Conservation (phyloP, 345 rosid species). For the Citrus maxima region DNA sequence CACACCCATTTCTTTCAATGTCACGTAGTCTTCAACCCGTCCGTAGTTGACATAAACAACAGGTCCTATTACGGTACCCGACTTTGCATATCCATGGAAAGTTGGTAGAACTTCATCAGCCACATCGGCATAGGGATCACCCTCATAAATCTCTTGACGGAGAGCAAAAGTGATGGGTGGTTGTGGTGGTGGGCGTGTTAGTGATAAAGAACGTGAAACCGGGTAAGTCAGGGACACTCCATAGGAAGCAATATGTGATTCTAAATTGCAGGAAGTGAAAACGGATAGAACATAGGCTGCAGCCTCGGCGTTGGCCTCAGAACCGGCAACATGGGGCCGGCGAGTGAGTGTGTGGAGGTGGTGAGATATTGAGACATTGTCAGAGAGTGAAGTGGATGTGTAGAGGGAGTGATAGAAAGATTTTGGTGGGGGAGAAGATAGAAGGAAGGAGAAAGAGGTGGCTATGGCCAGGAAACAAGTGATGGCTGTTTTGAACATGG, state of each 20-base stretch:
- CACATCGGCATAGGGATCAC: slow-evolving; percentile 61
- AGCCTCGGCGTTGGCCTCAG: slow-evolving; percentile 70
- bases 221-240: slow-evolving; percentile 70
- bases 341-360: slow-evolving; percentile 72
- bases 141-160: slow-evolving; percentile 49
- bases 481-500: slow-evolving; percentile 36
- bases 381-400: slow-evolving; percentile 52
- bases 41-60: slow-evolving; percentile 76
- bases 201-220: slow-evolving; percentile 48
- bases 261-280: slow-evolving; percentile 40
- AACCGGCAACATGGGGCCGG: slow-evolving; percentile 77
- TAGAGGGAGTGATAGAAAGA: slow-evolving; percentile 51
- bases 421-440: slow-evolving; percentile 41
- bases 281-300: slow-evolving; percentile 56
- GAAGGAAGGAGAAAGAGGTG: slow-evolving; percentile 33
- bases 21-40: slow-evolving; percentile 52
- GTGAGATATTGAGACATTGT: slow-evolving; percentile 56
- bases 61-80: slow-evolving; percentile 55
- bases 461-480: slow-evolving; percentile 34
- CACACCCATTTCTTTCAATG: slow-evolving; percentile 44
- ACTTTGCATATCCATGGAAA: slow-evolving; percentile 77
- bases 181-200: slow-evolving; percentile 27
- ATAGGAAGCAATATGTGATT: slow-evolving; percentile 47
- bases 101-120: slow-evolving; percentile 66
- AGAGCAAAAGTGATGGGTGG: slow-evolving; percentile 38